Conservation (phyloP, 257 asterid genomes). For the Paraleonurus japonicus region DNA sequence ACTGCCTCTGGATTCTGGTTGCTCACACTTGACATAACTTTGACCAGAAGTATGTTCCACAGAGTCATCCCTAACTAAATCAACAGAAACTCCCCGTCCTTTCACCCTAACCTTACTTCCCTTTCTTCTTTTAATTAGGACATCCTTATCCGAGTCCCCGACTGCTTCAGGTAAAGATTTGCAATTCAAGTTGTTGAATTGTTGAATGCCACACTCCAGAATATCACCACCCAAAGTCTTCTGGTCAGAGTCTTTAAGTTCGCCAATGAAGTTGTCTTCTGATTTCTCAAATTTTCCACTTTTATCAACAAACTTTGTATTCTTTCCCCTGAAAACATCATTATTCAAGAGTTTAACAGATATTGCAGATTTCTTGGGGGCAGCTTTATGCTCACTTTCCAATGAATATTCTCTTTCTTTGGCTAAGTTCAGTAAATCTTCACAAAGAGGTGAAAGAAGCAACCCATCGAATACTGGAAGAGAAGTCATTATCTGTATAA, state of each 20-base stretch:
- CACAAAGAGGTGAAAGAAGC: slow-evolving; percentile 80
- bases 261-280: slow-evolving; percentile 29
- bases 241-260: slow-evolving; percentile 36
- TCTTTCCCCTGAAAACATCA: slow-evolving; percentile 38
- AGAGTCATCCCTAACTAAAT: slow-evolving; percentile 31
- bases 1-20: slow-evolving; percentile 34
- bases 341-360: slow-evolving; percentile 38
- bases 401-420: slow-evolving; percentile 36
- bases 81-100: slow-evolving; percentile 33
- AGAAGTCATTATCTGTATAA: slow-evolving; percentile 66
- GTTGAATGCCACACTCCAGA: slow-evolving; percentile 33
- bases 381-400: slow-evolving; percentile 35
- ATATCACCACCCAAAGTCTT: slow-evolving; percentile 39
- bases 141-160: slow-evolving; percentile 33
- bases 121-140: slow-evolving; percentile 37
- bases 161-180: slow-evolving; percentile 34
- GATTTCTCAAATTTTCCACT: slow-evolving; percentile 37
- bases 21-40: slow-evolving; percentile 31
- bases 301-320: slow-evolving; percentile 40
- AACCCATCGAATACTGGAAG: slow-evolving; percentile 41
- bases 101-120: slow-evolving; percentile 41
- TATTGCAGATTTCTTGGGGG: slow-evolving; percentile 38
- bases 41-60: slow-evolving; percentile 33
- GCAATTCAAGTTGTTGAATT: slow-evolving; percentile 32
- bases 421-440: slow-evolving; percentile 48